Evolutionary conservation across 2,329 filamentous ascomycete species (phyloP), one percentile per base, ranked within the genome.

Genomic region (Pseudogymnoascus sp.): DNA sequence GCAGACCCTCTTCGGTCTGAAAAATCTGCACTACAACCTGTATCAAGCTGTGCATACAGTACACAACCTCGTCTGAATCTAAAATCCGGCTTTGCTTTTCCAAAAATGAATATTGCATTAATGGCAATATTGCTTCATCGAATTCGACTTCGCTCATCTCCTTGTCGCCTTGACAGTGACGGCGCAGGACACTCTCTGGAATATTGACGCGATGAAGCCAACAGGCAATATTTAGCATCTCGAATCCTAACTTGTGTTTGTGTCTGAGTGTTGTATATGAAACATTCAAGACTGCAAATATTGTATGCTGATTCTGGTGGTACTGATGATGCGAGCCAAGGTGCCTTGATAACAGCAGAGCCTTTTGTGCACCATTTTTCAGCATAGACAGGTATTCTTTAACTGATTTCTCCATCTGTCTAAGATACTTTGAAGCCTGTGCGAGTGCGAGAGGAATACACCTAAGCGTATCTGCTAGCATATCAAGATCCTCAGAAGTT

Each of bases 161-260:
- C 23, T 28, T 50, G 3, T 28, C 44, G 14, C 44, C 23, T 50
- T 50, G 44, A 16, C 44, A 50, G 14, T 28, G 23, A 2, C n/a
- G 23, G 23, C 44, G 44, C 1, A 50, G 14, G 14, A 50, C 4
- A 10, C 44, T 28, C 4, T 28, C 44, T 28, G 44, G 44, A 5
- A 50, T 50, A 3, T 50, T 50, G 44, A 50, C 44, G 44, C 44
- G 23, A 50, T 50, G 44, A 50, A 50, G 44, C 44, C 44, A 50
- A 16, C 44, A 50, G 23, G 23, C 44, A 25, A 28, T 28, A 6
- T 50, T 50, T 6, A 50, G 23, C 23, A 50, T 50, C 14, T 28
- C 44, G 14, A 50, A 50, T 11, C 23, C 44, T 2, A 50, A 4
- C 23, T 1, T 50, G 11, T 50, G 23, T 50, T 50, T 50, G 7